A percentile compares a stretch with the other conserved stretches of the same genome.
Conservation (phyloP, 352 stramenopile genomes). For the Plasmopara muralis region DNA sequence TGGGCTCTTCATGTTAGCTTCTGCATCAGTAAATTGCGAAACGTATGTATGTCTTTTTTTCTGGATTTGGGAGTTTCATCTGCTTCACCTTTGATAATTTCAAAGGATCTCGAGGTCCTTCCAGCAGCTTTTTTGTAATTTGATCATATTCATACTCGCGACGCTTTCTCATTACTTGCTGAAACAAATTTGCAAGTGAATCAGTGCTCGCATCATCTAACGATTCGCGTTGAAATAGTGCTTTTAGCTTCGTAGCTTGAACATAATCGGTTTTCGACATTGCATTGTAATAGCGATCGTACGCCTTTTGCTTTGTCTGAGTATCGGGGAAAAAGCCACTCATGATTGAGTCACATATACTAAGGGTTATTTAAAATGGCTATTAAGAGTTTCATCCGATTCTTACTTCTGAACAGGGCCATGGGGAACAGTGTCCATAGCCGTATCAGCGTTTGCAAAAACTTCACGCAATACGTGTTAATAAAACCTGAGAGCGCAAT, state of each 20-base stretch:
- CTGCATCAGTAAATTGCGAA: not conserved
- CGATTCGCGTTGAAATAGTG: not conserved
- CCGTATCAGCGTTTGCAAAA: slow-evolving; percentile 6
- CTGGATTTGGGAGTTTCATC: not conserved
- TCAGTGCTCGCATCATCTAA: not conserved
- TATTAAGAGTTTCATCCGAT: too few species aligned
- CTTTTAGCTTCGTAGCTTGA: not conserved
- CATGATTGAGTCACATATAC: not conserved
- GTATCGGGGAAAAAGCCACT: not conserved
- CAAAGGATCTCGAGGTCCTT: not conserved
- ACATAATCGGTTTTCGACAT: slow-evolving; percentile 3
- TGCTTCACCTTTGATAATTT: not conserved
- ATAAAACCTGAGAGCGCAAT: slow-evolving; percentile 2
- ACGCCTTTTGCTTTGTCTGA: not conserved
- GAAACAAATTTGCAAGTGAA: not conserved
- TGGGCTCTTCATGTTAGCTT: not conserved
- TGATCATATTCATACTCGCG: not conserved
- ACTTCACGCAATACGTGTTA: slow-evolving; percentile 12
- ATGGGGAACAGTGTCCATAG: not conserved
- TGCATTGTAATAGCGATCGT: not conserved
- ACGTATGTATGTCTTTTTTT: not conserved
- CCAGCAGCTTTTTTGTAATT: not conserved
- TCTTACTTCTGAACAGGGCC: too few species aligned
- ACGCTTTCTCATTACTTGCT: too few species aligned
- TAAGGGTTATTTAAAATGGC: too few species aligned